A percentile compares a stretch with the other conserved stretches of the same genome.
Evolutionary conservation across 805 yeast genomes (phyloP).

Genomic region (Huiozyma naganishii): DNA sequence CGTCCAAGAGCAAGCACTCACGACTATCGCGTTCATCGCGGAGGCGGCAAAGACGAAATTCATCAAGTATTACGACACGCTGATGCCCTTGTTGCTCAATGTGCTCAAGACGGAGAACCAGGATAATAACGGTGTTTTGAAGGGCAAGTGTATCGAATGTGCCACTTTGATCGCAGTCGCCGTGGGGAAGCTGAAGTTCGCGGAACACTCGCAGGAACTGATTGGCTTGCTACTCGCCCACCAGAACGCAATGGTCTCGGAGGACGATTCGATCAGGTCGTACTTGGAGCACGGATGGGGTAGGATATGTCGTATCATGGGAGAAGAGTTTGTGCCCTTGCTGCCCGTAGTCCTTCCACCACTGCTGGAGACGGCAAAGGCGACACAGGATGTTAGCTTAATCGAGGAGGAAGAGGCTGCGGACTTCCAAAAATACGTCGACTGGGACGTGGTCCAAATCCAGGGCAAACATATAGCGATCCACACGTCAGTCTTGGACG

Average conservation of each 20-base stretch:
- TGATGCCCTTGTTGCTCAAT: slow-evolving; percentile 79
- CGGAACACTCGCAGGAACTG: slow-evolving; percentile 62
- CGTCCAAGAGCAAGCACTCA: slow-evolving; percentile 93
- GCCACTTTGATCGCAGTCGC: slow-evolving; percentile 89
- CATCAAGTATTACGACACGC: slow-evolving; percentile 82
- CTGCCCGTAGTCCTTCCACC: slow-evolving; percentile 83
- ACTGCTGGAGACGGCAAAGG: slow-evolving; percentile 74
- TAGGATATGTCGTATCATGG: slow-evolving; percentile 76
- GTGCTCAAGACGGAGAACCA: slow-evolving; percentile 74
- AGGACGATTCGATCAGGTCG: slow-evolving; percentile 78
- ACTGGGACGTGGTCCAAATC: slow-evolving; percentile 88
- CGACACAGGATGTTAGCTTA: slow-evolving; percentile 78
- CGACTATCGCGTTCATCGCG: slow-evolving; percentile 94
- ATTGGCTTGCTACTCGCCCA: slow-evolving; percentile 61
- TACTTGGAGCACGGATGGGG: slow-evolving; percentile 95
- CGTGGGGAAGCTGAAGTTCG: slow-evolving; percentile 84
- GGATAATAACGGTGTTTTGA: slow-evolving; percentile 63
- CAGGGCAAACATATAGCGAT: slow-evolving; percentile 91
- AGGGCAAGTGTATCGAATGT: slow-evolving; percentile 93
- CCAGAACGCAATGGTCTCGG: slow-evolving; percentile 43
- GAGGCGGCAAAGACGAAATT: slow-evolving; percentile 89
- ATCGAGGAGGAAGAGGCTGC: slow-evolving; percentile 86
- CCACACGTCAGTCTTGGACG: slow-evolving; percentile 89
- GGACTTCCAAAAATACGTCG: slow-evolving; percentile 71
- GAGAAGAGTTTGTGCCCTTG: slow-evolving; percentile 75